phyloP scores from a whole-genome alignment of 2,329 filamentous ascomycete species.

The Calonectria honghensis region DNA sequence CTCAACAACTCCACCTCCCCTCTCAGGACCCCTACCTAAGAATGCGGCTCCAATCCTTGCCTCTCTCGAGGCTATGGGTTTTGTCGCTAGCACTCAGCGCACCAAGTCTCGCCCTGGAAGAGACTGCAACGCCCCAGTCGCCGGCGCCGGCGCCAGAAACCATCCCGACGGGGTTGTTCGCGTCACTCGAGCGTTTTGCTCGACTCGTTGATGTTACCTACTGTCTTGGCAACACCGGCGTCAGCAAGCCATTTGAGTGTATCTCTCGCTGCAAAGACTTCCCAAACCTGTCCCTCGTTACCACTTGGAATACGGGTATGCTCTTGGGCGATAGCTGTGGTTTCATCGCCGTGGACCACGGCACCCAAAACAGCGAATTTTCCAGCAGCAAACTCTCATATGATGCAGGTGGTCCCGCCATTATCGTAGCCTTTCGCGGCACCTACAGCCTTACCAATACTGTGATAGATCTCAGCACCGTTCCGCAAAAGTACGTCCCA shows the following conservation, averaged over 20 bases:
- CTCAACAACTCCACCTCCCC: not conserved
- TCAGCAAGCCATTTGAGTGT: slow-evolving; percentile 89
- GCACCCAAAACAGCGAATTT: slow-evolving; percentile 47
- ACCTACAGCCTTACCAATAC: slow-evolving; percentile 97
- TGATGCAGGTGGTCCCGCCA: slow-evolving; percentile 60
- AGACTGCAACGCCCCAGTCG: slow-evolving; percentile 5
- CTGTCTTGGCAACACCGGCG: slow-evolving; percentile 90
- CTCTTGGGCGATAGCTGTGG: slow-evolving; percentile 94
- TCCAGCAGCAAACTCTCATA: slow-evolving; percentile 32
- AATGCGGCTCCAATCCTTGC: slow-evolving; percentile 39
- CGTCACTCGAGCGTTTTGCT: slow-evolving; percentile 89
- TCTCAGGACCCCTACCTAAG: slow-evolving; percentile 2
- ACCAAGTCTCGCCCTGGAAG: slow-evolving; percentile 39
- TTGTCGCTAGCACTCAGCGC: slow-evolving; percentile 47
- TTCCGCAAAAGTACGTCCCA: slow-evolving; percentile 92
- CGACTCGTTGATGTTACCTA: slow-evolving; percentile 95
- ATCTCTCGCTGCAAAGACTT: slow-evolving; percentile 91
- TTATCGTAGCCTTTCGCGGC: slow-evolving; percentile 93
- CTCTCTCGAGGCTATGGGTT: slow-evolving; percentile 37
- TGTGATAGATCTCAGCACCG: slow-evolving; percentile 90
- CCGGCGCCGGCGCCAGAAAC: slow-evolving; percentile 29
- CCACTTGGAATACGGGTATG: slow-evolving; percentile 92
- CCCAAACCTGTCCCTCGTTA: slow-evolving; percentile 84
- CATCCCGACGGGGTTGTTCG: slow-evolving; percentile 81
- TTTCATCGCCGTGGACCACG: slow-evolving; percentile 91